phyloP scores from a whole-genome alignment of 2,329 filamentous ascomycete genomes.

The Aspergillus pseudoviridinutans region DNA sequence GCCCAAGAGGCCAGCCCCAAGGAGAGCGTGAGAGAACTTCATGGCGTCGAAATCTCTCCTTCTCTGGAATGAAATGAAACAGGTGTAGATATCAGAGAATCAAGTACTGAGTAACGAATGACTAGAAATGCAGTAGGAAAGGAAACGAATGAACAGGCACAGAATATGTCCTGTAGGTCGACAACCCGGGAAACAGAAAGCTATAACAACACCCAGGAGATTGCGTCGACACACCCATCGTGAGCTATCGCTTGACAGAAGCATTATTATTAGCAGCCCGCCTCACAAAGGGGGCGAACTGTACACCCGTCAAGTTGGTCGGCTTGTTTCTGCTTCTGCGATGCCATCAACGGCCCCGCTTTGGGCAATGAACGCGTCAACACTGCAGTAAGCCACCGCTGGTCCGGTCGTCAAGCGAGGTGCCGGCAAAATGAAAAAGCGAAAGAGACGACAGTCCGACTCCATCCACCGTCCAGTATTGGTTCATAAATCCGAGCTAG shows the following conservation, averaged over 20 bases:
- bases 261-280: neutral
- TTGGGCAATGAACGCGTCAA: neutral
- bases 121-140: neutral
- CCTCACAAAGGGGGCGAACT: neutral
- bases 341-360: neutral
- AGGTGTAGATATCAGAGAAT: neutral
- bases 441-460: too few species aligned
- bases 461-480: neutral
- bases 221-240: neutral
- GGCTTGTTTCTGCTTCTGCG: neutral
- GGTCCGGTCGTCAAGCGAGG: neutral
- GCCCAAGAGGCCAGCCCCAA: conserved; percentile 6
- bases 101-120: neutral
- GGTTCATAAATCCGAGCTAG: neutral
- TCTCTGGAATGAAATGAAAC: neutral
- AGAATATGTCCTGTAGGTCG: neutral
- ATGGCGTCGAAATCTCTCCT: conserved; percentile 4
- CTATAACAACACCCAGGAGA: neutral
- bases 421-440: neutral
- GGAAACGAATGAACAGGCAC: neutral
- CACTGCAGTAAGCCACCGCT: neutral
- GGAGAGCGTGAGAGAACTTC: conserved; percentile 6
- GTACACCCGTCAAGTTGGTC: neutral
- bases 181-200: neutral
- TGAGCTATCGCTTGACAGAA: neutral